A percentile compares a stretch with the other conserved stretches of the same genome.
These are phyloP conservation scores for Eugenia klotzschiana DNA, from an alignment of 441 rosid species.

Conservation along the genomic window DNA sequence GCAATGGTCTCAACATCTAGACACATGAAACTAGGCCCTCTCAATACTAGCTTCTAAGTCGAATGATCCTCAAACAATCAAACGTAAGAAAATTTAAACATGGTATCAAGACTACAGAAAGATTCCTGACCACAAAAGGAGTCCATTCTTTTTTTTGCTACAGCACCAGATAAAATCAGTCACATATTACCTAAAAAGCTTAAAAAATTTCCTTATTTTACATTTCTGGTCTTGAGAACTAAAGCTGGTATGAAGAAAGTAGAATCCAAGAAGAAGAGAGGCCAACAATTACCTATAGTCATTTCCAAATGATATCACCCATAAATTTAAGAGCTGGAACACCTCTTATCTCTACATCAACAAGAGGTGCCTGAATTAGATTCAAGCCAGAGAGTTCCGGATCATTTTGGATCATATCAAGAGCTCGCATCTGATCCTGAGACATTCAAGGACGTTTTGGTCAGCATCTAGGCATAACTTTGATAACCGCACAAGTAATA, in stretches of 20 bases:
- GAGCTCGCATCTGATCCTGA: constrained; percentile 90
- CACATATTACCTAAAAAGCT: neutral
- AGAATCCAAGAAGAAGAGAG: neutral
- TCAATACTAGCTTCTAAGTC: neutral
- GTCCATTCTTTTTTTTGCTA: neutral
- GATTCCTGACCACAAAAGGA: neutral
- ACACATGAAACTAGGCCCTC: neutral
- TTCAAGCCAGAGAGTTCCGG: constrained; percentile 61
- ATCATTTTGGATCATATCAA: constrained; percentile 59
- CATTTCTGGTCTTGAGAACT: neutral
- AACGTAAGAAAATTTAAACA: neutral
- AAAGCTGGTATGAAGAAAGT: neutral
- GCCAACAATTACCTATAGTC: constrained; percentile 3
- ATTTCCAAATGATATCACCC: constrained; percentile 89
- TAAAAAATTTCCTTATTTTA: neutral
- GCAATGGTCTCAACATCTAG: neutral
- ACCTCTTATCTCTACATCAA: constrained; percentile 93
- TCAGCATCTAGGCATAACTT: neutral
- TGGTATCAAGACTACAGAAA: neutral
- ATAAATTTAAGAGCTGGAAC: constrained; percentile 83
- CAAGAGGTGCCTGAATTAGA: constrained; percentile 67
- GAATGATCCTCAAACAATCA: neutral
- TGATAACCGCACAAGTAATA: neutral
- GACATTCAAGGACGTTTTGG: neutral
- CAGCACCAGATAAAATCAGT: neutral